Evolutionary conservation across 2,329 filamentous ascomycete genomes (phyloP), one percentile per base, ranked within the genome.

Genomic region (Elsinoe arachidis): DNA sequence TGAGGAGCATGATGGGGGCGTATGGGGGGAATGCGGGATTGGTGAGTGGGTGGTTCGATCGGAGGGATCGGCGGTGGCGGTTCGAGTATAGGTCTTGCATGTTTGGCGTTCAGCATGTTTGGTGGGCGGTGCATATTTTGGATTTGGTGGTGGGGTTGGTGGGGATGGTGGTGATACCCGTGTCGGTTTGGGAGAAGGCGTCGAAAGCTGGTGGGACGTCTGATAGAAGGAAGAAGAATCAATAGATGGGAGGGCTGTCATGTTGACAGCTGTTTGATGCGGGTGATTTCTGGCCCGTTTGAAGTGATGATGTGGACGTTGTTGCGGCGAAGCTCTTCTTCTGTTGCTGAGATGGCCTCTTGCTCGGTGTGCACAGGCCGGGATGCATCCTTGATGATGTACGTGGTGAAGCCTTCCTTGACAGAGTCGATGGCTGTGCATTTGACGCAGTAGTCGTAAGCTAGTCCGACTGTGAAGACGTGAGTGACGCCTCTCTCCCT

Each of bases 1-100:
- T 99, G 1, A 84, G 91, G 59, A 96, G 90, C 71, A 97, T 99
- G 90, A 99, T 99, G 93, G 93, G 93, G 57, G 88, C 88, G 58
- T 99, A 87, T 71, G 86, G 84, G n/a, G 93, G 93, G 17, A 93
- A 96, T 68, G 90, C 90, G 0, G 93, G 90, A 0, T 76, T 99
- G 41, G 73, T 99, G 39, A 93, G 87, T 61, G 80, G 88, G 0
- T 99, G 92, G 92, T 97, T 92, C 67, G 89, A 97, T 69, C 71
- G 80, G 57, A 75, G 78, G 2, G 71, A 72, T 1, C 85, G 82
- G 77, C 82, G 87, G 69, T 99, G 93, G 93, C 79, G 79, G 62
- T 88, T 88, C 63, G 88, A 92, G 64, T 93, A 93, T 64, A 77
- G 76, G 7, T 87, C 82, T 61, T 99, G 93, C 68, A 78, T 81